Evolutionary conservation across 2,329 filamentous ascomycete species (phyloP).

Genomic region (Lachnellula cervina): DNA sequence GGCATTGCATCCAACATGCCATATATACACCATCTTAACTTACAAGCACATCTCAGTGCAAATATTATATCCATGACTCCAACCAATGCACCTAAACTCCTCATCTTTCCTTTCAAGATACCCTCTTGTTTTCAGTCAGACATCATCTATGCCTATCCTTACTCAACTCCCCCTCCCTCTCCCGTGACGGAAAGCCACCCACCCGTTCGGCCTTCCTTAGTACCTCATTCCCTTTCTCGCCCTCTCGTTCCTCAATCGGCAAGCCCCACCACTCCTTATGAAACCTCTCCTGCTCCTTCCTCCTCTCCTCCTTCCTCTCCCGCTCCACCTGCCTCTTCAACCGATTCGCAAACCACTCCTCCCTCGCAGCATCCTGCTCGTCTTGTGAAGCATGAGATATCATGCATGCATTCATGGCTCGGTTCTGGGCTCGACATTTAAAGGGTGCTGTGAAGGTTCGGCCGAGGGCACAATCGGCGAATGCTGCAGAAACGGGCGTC

Average conservation of each 20-base stretch:
- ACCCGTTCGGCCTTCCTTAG: slow-evolving; percentile 51
- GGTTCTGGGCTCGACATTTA: slow-evolving; percentile 73
- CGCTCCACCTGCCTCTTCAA: slow-evolving; percentile 64
- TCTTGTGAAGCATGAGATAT: slow-evolving; percentile 74
- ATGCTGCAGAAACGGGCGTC: slow-evolving; percentile 52
- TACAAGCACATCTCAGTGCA: neutral
- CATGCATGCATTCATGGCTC: slow-evolving; percentile 94
- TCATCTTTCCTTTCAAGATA: neutral
- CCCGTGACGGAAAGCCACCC: slow-evolving; percentile 45
- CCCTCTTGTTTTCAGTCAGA: neutral
- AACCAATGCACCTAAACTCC: slow-evolving; percentile 6
- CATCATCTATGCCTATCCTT: slow-evolving; percentile 32
- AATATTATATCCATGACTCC: neutral
- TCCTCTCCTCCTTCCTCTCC: slow-evolving; percentile 57
- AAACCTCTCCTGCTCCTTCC: slow-evolving; percentile 59
- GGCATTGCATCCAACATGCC: neutral
- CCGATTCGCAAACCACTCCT: slow-evolving; percentile 85
- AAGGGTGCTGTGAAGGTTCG: slow-evolving; percentile 86
- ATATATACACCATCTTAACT: neutral
- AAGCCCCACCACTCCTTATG: slow-evolving; percentile 65
- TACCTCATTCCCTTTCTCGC: slow-evolving; percentile 50
- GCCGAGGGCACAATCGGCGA: slow-evolving; percentile 82
- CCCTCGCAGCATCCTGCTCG: slow-evolving; percentile 81
- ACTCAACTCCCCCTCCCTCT: slow-evolving; percentile 29
- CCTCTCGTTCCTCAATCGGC: slow-evolving; percentile 52